phyloP scores from a whole-genome alignment of 768 basidiomycete genomes.

The Russula olivacea region DNA sequence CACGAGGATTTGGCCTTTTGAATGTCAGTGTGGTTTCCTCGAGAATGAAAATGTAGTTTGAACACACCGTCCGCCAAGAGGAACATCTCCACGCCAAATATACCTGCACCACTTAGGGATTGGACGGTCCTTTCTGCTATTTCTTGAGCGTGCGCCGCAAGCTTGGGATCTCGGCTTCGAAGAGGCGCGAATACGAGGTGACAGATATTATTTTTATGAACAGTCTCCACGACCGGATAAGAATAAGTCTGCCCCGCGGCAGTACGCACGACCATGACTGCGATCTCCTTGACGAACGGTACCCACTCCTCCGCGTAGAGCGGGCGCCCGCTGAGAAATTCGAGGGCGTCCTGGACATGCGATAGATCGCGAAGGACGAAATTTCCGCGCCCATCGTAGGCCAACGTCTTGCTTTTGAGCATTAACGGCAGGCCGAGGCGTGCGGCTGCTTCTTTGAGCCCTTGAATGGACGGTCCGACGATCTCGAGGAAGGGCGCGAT shows the following conservation, averaged over 20 bases:
- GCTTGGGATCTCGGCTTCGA: conserved; percentile 48
- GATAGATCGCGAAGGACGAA: conserved; percentile 57
- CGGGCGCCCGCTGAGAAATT: conserved; percentile 59
- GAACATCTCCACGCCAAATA: conserved; percentile 99
- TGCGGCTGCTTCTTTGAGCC: conserved; percentile 47
- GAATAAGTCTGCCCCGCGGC: conserved; percentile 64
- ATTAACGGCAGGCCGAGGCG: conserved; percentile 81
- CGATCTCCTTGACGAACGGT: conserved; percentile 81
- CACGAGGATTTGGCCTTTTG: conserved; percentile 67
- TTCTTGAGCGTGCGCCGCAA: conserved; percentile 54
- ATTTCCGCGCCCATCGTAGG: conserved; percentile 96
- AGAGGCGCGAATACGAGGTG: conserved; percentile 90
- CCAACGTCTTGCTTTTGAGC: conserved; percentile 92
- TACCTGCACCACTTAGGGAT: conserved; percentile 79
- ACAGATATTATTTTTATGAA: conserved; percentile 91
- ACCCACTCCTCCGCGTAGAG: conserved; percentile 96
- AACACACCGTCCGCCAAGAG: conserved; percentile 73
- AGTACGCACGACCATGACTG: conserved; percentile 93
- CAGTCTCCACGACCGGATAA: conserved; percentile 91
- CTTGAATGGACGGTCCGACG: conserved; percentile 50
- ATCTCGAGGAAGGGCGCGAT: conserved; percentile 50
- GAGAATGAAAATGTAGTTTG: background rate
- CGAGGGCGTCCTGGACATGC: conserved; percentile 47
- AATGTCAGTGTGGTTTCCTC: background rate
- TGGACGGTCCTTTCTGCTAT: conserved; percentile 79